A percentile compares a stretch with the other conserved stretches of the same genome.
phyloP scores from a whole-genome alignment of 129 eudicot genomes.

The Deinandra increscens region DNA sequence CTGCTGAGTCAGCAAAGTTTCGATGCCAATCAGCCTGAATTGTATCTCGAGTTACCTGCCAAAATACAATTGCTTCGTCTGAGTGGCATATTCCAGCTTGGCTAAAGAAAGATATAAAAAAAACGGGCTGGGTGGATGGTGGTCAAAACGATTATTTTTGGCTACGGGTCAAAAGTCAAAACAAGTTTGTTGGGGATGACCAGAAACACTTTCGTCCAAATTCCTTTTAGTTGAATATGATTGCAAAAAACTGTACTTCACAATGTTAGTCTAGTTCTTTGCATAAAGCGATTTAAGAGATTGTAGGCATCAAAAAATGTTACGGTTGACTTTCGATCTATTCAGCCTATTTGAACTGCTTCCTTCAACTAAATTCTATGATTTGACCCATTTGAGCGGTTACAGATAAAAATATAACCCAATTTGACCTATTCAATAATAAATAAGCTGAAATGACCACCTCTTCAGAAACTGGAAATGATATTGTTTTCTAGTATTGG shows the following conservation, averaged over 20 bases:
- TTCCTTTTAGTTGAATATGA: not conserved
- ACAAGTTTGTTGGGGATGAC: not conserved
- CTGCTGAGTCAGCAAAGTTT: slow-evolving; percentile 62
- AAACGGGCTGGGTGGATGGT: not conserved
- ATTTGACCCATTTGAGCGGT: not conserved
- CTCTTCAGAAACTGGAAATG: not conserved
- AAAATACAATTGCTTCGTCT: not conserved
- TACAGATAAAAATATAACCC: not conserved
- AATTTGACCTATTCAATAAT: not conserved
- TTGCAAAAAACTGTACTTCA: not conserved
- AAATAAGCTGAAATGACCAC: not conserved
- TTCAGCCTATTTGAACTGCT: not conserved
- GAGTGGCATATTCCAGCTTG: not conserved
- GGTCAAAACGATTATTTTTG: not conserved
- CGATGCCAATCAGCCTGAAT: slow-evolving; percentile 90
- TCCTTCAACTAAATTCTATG: not conserved
- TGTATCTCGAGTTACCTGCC: slow-evolving; percentile 76
- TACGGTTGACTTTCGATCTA: not conserved
- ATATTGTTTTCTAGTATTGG: not conserved
- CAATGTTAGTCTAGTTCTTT: not conserved
- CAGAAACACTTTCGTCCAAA: not conserved
- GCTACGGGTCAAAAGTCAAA: not conserved
- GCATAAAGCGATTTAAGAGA: not conserved
- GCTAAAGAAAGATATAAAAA: not conserved
- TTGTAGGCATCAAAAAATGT: not conserved